Conservation (phyloP, 805 yeast genomes). For the Metschnikowia amazonensis region DNA sequence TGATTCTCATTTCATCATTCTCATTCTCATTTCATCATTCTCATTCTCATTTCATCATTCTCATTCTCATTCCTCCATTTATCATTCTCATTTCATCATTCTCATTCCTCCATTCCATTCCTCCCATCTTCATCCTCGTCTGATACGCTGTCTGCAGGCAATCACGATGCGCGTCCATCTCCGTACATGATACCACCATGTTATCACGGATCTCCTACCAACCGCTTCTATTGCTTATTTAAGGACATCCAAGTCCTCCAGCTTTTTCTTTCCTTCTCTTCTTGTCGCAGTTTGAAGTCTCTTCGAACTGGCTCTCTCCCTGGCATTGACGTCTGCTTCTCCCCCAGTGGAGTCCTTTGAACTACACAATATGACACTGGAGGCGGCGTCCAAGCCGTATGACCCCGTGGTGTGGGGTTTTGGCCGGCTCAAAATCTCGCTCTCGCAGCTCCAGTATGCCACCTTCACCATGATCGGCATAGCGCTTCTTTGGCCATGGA, state of each 20-base stretch:
- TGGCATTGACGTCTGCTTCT: background rate
- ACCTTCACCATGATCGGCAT: conserved; percentile 70
- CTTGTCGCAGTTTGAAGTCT: background rate
- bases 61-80: background rate
- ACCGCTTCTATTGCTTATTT: too few relatives aligned
- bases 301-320: background rate
- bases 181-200: background rate
- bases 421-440: conserved; percentile 10
- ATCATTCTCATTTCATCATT: too few relatives aligned
- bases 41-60: too few relatives aligned
- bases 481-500: conserved; percentile 91
- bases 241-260: too few relatives aligned
- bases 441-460: conserved; percentile 42
- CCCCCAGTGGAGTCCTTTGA: conserved; percentile 5
- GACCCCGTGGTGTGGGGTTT: conserved; percentile 22
- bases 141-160: background rate
- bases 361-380: conserved; percentile 9
- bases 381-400: conserved; percentile 8
- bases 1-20: too few relatives aligned
- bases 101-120: too few relatives aligned
- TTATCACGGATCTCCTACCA: too few relatives aligned
- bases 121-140: background rate
- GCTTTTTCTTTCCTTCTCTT: too few relatives aligned
- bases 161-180: background rate
- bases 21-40: too few relatives aligned